phyloP scores from a whole-genome alignment of 1,139 yeast species.

The Candida tetrigidarum region DNA sequence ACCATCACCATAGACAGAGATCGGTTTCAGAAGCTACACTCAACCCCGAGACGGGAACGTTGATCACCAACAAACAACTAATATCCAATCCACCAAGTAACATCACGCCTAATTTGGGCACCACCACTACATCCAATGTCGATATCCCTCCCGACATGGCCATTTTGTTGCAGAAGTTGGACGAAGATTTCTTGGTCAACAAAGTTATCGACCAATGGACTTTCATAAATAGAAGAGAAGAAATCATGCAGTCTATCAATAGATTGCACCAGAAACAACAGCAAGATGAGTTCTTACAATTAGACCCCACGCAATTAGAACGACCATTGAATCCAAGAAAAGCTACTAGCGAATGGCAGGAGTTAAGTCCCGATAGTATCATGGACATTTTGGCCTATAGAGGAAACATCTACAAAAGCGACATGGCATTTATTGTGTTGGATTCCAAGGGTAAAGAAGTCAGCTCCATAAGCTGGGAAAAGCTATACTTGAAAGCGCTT shows the following conservation, averaged over 20 bases:
- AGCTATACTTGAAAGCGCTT: slow-evolving; percentile 79
- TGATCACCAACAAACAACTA: slow-evolving; percentile 9
- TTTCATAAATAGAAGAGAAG: slow-evolving; percentile 50
- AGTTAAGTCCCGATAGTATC: slow-evolving; percentile 53
- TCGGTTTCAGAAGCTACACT: slow-evolving; percentile 19
- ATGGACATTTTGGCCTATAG: slow-evolving; percentile 76
- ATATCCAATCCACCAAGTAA: slow-evolving; percentile 12
- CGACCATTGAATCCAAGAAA: slow-evolving; percentile 66
- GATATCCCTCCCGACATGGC: slow-evolving; percentile 56
- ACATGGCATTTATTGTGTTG: slow-evolving; percentile 71
- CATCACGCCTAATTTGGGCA: slow-evolving; percentile 12
- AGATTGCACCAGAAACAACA: slow-evolving; percentile 40
- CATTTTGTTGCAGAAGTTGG: slow-evolving; percentile 44
- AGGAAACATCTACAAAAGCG: slow-evolving; percentile 65
- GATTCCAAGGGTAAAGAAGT: slow-evolving; percentile 85
- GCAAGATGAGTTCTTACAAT: slow-evolving; percentile 22
- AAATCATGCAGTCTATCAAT: slow-evolving; percentile 45
- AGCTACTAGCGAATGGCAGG: slow-evolving; percentile 13
- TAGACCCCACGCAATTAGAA: slow-evolving; percentile 49
- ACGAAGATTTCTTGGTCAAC: slow-evolving; percentile 46
- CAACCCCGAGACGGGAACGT: slow-evolving; percentile 15
- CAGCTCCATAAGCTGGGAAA: slow-evolving; percentile 85
- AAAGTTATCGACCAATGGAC: slow-evolving; percentile 54
- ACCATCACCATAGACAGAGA: slow-evolving; percentile 12
- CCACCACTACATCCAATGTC: slow-evolving; percentile 8